Conservation (phyloP, 805 yeast species). For the Torulaspora gathmanii region DNA sequence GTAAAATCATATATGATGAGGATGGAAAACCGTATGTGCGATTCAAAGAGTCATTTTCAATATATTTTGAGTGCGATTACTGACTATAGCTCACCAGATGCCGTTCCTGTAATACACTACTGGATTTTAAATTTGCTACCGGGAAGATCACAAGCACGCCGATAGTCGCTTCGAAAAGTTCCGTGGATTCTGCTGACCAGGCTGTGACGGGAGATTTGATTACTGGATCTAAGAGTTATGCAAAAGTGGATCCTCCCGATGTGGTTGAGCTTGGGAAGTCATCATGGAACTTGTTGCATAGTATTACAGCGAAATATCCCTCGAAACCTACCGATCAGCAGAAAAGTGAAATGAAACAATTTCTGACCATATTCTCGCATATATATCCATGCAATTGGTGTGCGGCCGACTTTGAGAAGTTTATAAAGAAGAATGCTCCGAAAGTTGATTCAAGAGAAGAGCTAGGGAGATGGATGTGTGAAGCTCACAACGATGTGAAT, state of each 20-base stretch:
- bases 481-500: constrained; percentile 94
- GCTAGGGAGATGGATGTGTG: constrained; percentile 87
- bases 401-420: constrained; percentile 73
- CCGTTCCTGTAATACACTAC: constrained; percentile 78
- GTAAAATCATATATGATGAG: constrained; percentile 68
- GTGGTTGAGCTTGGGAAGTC: constrained; percentile 74
- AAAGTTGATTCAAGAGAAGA: constrained; percentile 63
- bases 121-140: constrained; percentile 70
- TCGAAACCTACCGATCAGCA: constrained; percentile 54
- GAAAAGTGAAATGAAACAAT: constrained; percentile 67
- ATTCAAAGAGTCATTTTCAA: neutral
- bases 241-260: constrained; percentile 77
- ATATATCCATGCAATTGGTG: constrained; percentile 94
- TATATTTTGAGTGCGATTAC: constrained; percentile 1
- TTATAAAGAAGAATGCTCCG: constrained; percentile 51
- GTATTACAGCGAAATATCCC: constrained; percentile 88
- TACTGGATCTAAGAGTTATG: constrained; percentile 32
- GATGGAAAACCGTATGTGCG: constrained; percentile 86
- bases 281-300: constrained; percentile 88
- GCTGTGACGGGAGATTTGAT: constrained; percentile 13
- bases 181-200: constrained; percentile 24
- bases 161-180: constrained; percentile 15
- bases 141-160: constrained; percentile 21
- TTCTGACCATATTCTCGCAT: constrained; percentile 64
- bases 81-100: constrained; percentile 46